Conservation (phyloP, 1,284 basidiomycete species). For the Inonotus obliquus region DNA sequence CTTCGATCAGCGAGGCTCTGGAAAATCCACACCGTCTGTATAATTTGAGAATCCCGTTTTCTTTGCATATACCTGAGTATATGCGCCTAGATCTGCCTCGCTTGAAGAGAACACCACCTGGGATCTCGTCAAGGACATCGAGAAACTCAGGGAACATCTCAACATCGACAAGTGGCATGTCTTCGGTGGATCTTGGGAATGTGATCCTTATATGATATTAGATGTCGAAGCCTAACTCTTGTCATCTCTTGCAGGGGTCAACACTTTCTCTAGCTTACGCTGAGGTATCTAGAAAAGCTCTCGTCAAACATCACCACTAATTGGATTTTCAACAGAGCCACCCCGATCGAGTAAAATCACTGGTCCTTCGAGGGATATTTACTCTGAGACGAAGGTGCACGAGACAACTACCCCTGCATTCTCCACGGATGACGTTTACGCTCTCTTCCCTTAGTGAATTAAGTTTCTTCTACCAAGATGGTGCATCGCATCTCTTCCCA, state of each 20-base stretch:
- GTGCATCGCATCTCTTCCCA: constrained; percentile 78
- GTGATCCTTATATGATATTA: constrained; percentile 19
- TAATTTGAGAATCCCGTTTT: neutral
- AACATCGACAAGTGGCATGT: constrained; percentile 85
- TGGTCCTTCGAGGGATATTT: constrained; percentile 72
- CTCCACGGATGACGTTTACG: neutral
- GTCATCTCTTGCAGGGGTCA: constrained; percentile 58
- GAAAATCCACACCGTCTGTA: constrained; percentile 77
- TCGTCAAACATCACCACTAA: neutral
- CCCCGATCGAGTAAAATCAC: constrained; percentile 73
- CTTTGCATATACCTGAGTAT: neutral
- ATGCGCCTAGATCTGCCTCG: constrained; percentile 54
- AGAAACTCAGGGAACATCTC: constrained; percentile 73
- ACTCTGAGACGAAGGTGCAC: constrained; percentile 70
- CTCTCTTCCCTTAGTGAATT: constrained; percentile 55
- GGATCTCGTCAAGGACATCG: constrained; percentile 90
- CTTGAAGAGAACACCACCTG: constrained; percentile 90
- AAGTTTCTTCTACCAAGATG: constrained; percentile 89
- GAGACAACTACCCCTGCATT: neutral
- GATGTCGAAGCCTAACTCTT: neutral
- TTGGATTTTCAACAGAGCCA: constrained; percentile 47
- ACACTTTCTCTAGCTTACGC: constrained; percentile 88
- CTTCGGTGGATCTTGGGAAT: constrained; percentile 87
- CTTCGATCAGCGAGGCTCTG: constrained; percentile 83
- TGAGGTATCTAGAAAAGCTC: constrained; percentile 43